Evolutionary conservation across 2,329 filamentous ascomycete genomes (phyloP), one percentile per base, ranked within the genome.

Genomic region (Dryadomyces quercus-mongolicae): DNA sequence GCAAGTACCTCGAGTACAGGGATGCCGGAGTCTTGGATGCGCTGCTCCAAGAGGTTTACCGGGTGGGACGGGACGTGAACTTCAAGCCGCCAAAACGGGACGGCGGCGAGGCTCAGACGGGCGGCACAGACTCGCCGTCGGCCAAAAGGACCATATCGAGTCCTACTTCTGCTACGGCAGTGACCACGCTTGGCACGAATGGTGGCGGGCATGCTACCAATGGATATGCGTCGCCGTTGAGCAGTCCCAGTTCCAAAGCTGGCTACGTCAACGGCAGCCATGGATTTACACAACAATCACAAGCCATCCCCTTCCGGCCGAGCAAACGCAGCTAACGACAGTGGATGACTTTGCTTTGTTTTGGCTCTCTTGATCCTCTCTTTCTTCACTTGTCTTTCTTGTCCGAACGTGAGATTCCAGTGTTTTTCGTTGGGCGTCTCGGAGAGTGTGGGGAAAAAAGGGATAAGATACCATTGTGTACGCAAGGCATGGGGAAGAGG

Each of bases 11-110:
- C 59, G 91, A 97, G 70, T 97, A 88, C 63, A 75, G 85, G 52
- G 89, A 94, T 60, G 89, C 88, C 0, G 92, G 91, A 0, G 82
- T 95, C 5, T 72, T 95, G 52, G 84, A 93, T 62, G 74, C 81
- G 40, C 93, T 93, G 73, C 76, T 97, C 49, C 83, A 90, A 64
- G 89, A 95, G 62, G 88, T 97, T 8, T 96, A 95, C 68, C 69
- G 72, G 31, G 70, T 62, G 49, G 63, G 64, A 9, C 65, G 71
- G 36, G 71, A 75, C 16, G 70, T 71, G 53, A 75, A 76, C 62
- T 78, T 75, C 58, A 76, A 76, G 59, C 72, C 75, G 46, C 74
- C 72, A 40, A 70, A 72, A 57, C 73, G 69, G 59, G 75, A 75
- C 50, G 75, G 70, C 20, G 62, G 66, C 55, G 67, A 67, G 22